Percentiles rank a stretch among this genome's conserved stretches.
These are phyloP conservation scores for Ormosia semicastrata DNA, from an alignment of 306 rosid species.

Conservation along the genomic window DNA sequence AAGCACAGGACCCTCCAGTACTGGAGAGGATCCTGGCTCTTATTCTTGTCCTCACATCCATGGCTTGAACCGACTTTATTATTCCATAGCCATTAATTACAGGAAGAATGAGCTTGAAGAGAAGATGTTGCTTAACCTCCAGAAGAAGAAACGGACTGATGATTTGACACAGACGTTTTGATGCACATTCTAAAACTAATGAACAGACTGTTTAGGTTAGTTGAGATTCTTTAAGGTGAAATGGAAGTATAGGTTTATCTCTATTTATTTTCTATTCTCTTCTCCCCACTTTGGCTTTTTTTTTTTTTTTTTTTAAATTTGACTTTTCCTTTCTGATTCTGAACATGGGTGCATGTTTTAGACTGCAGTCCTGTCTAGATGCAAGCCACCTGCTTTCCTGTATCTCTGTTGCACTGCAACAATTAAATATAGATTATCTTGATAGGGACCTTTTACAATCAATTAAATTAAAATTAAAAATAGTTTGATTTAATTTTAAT, in stretches of 20 bases:
- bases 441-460: too few species aligned
- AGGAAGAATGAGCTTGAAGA: slow-evolving; percentile 95
- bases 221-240: background rate
- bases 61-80: slow-evolving; percentile 72
- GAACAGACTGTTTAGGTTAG: slow-evolving; percentile 68
- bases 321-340: background rate
- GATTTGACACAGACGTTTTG: slow-evolving; percentile 58
- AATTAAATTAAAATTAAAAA: too few species aligned
- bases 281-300: background rate
- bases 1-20: too few species aligned
- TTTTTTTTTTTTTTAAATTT: background rate
- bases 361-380: background rate
- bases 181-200: slow-evolving; percentile 64
- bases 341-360: background rate
- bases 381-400: background rate
- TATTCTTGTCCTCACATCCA: slow-evolving; percentile 39
- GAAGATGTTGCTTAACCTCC: slow-evolving; percentile 91
- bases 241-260: background rate
- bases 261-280: background rate
- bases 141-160: slow-evolving; percentile 92
- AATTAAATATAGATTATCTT: background rate
- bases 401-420: background rate
- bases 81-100: slow-evolving; percentile 87
- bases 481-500: too few species aligned
- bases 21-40: slow-evolving; percentile 15